Evolutionary conservation across 164 flowering plant species (phyloP), one percentile per base, ranked within the genome.

Genomic region (Aristolochia californica): DNA sequence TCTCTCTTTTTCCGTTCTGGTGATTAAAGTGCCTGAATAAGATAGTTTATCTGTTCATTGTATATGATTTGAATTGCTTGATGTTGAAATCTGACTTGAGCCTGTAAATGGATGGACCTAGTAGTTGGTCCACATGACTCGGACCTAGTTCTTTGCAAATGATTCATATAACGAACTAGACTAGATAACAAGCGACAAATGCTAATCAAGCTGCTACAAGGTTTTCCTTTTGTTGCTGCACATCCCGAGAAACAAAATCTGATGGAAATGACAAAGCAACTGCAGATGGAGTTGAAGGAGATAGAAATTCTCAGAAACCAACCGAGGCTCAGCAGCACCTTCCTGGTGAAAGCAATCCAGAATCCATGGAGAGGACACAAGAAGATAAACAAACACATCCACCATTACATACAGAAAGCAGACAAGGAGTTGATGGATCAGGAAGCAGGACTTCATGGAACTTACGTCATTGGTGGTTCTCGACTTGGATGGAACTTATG

Each of bases 401-500:
- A 2, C 10, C 25, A 49, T 24, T 7, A 21, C 14, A 2, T 21
- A 24, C 34, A 57, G 48, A 45, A 17, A 20, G 16, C 38, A 18
- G 13, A 25, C 21, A 57, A 45, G 49, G 28, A 5, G 38, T 30
- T 25, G 25, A 22, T 11, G 43, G 16, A 12, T 11, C 20, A 51
- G 60, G n/a, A 45, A 22, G 30, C 4, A 40, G 63, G 13, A 47
- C 18, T 26, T 28, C 66, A 49, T 1, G 81, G 83, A 16, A 34
- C 80, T 0, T 72, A 70, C 45, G 58, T 83, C 45, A 76, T 90
- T 61, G 97, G 97, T 50, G 91, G 91, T 17, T 90, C 97, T 1
- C 83, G 90, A 28, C 75, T 82, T 59, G 95, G 95, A 21, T 83
- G 93, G 97, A 90, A 30, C 79, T 0, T 74, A 70, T 45, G 59